phyloP scores from a whole-genome alignment of 768 basidiomycete species.

The Panellus pusillus region DNA sequence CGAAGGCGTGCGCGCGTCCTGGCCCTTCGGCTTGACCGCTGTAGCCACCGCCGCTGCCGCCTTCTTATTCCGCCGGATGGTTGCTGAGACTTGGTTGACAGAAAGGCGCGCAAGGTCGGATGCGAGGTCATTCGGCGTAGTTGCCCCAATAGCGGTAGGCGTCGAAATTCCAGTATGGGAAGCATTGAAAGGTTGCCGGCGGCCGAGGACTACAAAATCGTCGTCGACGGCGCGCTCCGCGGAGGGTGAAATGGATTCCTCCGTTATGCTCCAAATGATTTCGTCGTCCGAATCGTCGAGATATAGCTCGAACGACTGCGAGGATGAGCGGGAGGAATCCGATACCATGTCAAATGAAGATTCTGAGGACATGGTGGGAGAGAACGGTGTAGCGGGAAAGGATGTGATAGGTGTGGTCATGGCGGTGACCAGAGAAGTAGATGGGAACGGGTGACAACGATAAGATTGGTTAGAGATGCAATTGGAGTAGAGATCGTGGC shows the following conservation, averaged over 20 bases:
- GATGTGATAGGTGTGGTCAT: constrained; percentile 15
- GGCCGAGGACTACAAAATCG: constrained; percentile 51
- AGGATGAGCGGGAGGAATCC: constrained; percentile 22
- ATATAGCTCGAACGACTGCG: constrained; percentile 17
- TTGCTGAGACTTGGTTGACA: constrained; percentile 9
- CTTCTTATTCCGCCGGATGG: constrained; percentile 7
- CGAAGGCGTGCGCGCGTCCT: not conserved
- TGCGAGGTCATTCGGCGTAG: constrained; percentile 9
- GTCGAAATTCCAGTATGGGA: constrained; percentile 13
- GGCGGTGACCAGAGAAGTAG: constrained; percentile 10
- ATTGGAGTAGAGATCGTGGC: constrained; percentile 16
- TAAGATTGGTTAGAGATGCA: constrained; percentile 3
- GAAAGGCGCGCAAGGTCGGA: constrained; percentile 16
- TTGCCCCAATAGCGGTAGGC: not conserved
- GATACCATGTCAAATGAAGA: constrained; percentile 34
- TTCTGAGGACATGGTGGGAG: constrained; percentile 23
- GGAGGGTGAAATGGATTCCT: constrained; percentile 25
- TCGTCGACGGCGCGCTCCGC: constrained; percentile 42
- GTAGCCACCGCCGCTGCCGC: not conserved
- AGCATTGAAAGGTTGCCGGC: constrained; percentile 26
- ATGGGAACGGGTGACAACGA: constrained; percentile 13
- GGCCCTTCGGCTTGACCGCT: not conserved
- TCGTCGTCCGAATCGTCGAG: constrained; percentile 53
- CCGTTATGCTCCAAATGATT: constrained; percentile 51
- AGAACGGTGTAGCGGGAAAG: constrained; percentile 23